A percentile compares a stretch with the other conserved stretches of the same genome.
Evolutionary conservation across 2,329 filamentous ascomycete species (phyloP).

Genomic region (Sporothrix mexicana): DNA sequence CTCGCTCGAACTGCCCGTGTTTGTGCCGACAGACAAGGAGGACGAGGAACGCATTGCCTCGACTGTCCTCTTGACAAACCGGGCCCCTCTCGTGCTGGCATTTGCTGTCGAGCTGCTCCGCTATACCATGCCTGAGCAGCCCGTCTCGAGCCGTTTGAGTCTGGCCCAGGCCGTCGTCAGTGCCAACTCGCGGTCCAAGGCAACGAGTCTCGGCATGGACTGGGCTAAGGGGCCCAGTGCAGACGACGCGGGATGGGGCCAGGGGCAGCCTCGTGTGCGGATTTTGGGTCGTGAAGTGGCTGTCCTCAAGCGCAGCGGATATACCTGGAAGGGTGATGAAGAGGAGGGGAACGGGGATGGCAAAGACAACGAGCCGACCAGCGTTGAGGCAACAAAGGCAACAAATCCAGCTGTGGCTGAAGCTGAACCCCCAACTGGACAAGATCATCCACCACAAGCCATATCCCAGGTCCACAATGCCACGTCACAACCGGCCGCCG

Average conservation of each 20-base stretch:
- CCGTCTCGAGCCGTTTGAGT: conserved; percentile 80
- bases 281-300: conserved; percentile 76
- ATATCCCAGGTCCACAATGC: conserved; percentile 33
- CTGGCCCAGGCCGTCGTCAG: conserved; percentile 84
- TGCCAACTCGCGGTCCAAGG: conserved; percentile 78
- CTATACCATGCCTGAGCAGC: conserved; percentile 85
- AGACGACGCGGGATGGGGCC: conserved; percentile 73
- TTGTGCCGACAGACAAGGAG: conserved; percentile 46
- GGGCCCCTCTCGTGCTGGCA: conserved; percentile 80
- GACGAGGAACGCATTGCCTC: conserved; percentile 60
- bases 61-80: conserved; percentile 69
- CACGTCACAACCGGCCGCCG: conserved; percentile 36
- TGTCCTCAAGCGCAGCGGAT: conserved; percentile 79
- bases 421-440: conserved; percentile 30
- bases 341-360: conserved; percentile 37
- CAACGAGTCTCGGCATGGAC: conserved; percentile 74
- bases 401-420: background rate
- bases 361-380: conserved; percentile 6
- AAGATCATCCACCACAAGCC: conserved; percentile 32
- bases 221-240: conserved; percentile 68
- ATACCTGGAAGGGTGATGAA: conserved; percentile 61
- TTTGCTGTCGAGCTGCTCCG: conserved; percentile 77
- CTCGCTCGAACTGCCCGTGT: conserved; percentile 65
- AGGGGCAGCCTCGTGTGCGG: conserved; percentile 74
- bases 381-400: too few relatives aligned